Base-by-base conservation (phyloP, 2,329 filamentous ascomycete species). In the Aspergillus sp. region DNA sequence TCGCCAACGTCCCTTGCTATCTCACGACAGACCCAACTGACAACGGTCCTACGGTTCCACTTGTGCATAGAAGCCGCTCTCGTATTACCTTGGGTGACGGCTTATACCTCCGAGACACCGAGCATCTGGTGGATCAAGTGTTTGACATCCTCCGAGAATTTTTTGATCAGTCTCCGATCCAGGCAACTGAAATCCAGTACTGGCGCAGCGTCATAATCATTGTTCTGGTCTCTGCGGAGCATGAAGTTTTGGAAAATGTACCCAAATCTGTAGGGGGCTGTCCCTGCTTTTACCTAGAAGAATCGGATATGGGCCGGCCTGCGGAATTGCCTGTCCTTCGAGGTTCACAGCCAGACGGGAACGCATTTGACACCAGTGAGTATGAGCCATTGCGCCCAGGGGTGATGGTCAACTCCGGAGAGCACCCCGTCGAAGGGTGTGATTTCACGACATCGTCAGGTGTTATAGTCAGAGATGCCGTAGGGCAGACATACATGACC, bases 171-270 rank as follows among this genome's bases (percentile, higher is more conserved):
- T n/a, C n/a, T 11, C 17, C 43, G 1, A 60, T 65, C 31, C 14
- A 39, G 15, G 58, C 64, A 2, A 59, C 52, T n/a, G 61, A 63
- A 31, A 55, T 65, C 8, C 61, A 62, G 31, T 62, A 48, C 27
- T 64, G 61, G 62, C 27, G 49, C 17, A 41, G 50, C 33, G 43
- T 61, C 19, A 39, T 63, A 33, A 45, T 62, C 8, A 55, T 65
- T 23, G 61, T 63, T 12, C 53, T 65, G 9, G 59, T 62, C 11
- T 53, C 55, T 5, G 25, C 33, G 51, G 41, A 48, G 14, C 41
- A 64, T 14, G 37, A 50, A 6, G 39, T 15, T 6, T 33, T 58
- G 17, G 37, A 17, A 11, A 40, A 6, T 19, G 46, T 64, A 15
- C 63, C 61, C 3, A 41, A 47, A 4, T 52, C 53, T 8, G 52